A percentile compares a stretch with the other conserved stretches of the same genome.
Evolutionary conservation across 495 filamentous ascomycete genomes (phyloP).

Genomic region (Trichocladium uniseriatum): DNA sequence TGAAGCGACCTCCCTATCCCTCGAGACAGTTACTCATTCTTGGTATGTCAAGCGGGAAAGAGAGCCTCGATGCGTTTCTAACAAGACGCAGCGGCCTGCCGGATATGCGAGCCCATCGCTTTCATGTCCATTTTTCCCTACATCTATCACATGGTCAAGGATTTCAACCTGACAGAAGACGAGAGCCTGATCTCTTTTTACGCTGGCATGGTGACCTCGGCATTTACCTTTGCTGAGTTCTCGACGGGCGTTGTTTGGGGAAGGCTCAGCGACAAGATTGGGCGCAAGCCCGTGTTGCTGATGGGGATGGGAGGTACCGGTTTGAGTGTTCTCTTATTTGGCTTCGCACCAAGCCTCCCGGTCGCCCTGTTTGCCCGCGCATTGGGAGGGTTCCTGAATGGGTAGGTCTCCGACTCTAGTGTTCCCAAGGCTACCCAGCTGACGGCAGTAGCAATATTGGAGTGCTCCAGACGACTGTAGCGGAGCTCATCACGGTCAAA

Average conservation of each 20-base stretch:
- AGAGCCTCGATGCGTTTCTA: conserved; percentile 16
- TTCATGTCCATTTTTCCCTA: conserved; percentile 99
- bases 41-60: conserved; percentile 40
- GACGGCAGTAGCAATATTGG: conserved; percentile 59
- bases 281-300: conserved; percentile 85
- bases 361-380: conserved; percentile 82
- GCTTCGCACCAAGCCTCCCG: conserved; percentile 76
- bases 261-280: conserved; percentile 80
- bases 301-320: conserved; percentile 82
- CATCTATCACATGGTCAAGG: conserved; percentile 94
- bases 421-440: conserved; percentile 10
- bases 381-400: conserved; percentile 85
- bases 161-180: conserved; percentile 75
- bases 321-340: conserved; percentile 88
- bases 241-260: conserved; percentile 87
- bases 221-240: conserved; percentile 94
- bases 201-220: conserved; percentile 91
- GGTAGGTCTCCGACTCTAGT: conserved; percentile 43
- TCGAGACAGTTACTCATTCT: conserved; percentile 60
- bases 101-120: conserved; percentile 96
- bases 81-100: conserved; percentile 63
- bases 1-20: conserved; percentile 32
- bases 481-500: conserved; percentile 82
- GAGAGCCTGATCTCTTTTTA: conserved; percentile 79
- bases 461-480: conserved; percentile 89